Evolutionary conservation across 2,329 filamentous ascomycete genomes (phyloP).

Genomic region (Arthrobotrys sphaeroides): DNA sequence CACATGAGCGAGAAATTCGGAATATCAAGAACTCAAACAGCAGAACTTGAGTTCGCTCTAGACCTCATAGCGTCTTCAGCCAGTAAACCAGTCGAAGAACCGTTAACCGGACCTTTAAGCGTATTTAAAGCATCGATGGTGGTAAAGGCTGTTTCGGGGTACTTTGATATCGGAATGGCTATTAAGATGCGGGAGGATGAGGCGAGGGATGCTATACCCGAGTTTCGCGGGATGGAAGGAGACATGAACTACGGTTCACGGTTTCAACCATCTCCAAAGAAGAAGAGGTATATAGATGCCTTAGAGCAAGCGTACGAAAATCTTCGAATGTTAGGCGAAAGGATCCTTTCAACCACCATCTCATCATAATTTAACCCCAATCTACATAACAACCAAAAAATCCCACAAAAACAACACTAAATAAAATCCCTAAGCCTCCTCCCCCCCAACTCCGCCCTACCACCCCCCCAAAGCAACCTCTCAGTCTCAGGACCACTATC

Average conservation of each 20-base stretch:
- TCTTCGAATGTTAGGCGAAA: neutral
- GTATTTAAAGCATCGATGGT: neutral
- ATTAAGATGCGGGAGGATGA: neutral
- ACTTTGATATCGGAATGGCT: neutral
- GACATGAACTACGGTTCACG: neutral
- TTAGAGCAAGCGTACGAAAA: neutral
- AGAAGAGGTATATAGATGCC: neutral
- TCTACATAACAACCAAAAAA: neutral
- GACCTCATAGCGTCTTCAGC: neutral
- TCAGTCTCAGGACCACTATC: no score
- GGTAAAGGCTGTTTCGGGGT: neutral
- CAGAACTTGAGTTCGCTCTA: neutral
- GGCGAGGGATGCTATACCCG: neutral
- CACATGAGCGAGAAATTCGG: neutral
- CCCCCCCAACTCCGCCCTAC: neutral
- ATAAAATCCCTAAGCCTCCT: neutral
- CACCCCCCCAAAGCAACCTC: conserved; percentile 2
- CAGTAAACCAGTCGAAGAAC: neutral
- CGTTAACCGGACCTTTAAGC: neutral
- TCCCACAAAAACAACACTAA: neutral
- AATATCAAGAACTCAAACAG: neutral
- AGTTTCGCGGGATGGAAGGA: neutral
- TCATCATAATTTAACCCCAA: no score
- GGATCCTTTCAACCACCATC: no score
- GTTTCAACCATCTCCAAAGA: neutral